These are phyloP conservation scores for Phytophthora niederhauseri DNA, from an alignment of 352 stramenopile species.

Conservation along the genomic window DNA sequence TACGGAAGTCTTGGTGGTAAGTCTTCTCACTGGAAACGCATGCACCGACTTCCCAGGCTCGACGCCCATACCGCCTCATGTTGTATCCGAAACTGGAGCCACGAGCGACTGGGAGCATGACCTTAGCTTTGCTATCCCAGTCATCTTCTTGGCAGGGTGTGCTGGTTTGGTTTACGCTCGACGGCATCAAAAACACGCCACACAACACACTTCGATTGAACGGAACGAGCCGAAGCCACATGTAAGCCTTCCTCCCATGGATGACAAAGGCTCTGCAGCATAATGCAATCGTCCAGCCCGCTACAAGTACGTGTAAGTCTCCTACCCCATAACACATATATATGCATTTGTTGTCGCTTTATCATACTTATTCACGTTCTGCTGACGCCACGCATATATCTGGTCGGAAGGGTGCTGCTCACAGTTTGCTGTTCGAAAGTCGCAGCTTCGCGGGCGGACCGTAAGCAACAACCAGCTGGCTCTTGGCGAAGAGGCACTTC, in stretches of 20 bases:
- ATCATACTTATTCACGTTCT: no score
- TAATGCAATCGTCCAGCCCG: no score
- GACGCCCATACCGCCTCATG: background rate
- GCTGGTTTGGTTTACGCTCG: constrained; percentile 9
- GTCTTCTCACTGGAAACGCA: constrained; percentile 6
- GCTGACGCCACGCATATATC: background rate
- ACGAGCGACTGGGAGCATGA: constrained; percentile 6
- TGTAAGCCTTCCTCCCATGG: background rate
- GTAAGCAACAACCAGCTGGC: background rate
- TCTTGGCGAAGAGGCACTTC: background rate
- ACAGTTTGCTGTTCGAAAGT: background rate
- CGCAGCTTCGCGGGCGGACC: background rate
- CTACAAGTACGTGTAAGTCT: no score
- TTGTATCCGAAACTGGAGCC: background rate
- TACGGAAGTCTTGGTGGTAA: constrained; percentile 17
- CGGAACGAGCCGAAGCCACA: background rate
- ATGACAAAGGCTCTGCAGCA: no score
- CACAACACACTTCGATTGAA: background rate
- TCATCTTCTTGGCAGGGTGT: constrained; percentile 47
- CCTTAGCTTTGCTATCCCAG: constrained; percentile 38
- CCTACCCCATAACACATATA: no score
- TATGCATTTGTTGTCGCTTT: no score
- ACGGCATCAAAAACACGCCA: background rate
- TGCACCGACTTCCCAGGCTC: constrained; percentile 14
- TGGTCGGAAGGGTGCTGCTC: background rate